These are phyloP conservation scores for Amphichorda felina DNA, from an alignment of 2,329 filamentous ascomycete species.

Conservation along the genomic window DNA sequence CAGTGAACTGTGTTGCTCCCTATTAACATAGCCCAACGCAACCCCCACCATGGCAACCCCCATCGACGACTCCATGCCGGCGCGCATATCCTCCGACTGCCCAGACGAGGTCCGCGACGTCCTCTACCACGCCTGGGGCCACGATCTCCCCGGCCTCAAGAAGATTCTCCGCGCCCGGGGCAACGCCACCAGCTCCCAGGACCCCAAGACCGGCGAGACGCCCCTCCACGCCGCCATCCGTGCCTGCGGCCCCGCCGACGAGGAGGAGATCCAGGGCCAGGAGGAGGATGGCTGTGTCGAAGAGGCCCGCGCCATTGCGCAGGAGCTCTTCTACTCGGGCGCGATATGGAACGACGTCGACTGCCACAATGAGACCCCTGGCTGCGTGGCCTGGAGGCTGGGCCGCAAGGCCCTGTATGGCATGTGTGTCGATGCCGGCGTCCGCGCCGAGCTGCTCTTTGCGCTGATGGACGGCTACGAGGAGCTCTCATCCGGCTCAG, in stretches of 20 bases:
- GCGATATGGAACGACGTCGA: conserved; percentile 98
- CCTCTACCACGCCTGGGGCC: conserved; percentile 42
- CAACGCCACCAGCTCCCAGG: conserved; percentile 65
- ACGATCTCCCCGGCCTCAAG: conserved; percentile 55
- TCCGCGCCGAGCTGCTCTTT: conserved; percentile 80
- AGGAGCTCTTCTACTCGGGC: conserved; percentile 71
- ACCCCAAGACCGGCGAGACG: conserved; percentile 73
- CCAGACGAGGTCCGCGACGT: conserved; percentile 37
- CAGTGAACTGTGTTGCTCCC: no score
- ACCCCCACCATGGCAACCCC: conserved; percentile 10
- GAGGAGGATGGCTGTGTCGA: conserved; percentile 34
- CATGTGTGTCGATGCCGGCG: conserved; percentile 77
- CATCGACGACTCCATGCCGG: conserved; percentile 36
- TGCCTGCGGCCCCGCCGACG: conserved; percentile 42
- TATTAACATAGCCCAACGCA: no score
- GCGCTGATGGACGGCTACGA: conserved; percentile 75
- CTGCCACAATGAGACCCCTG: conserved; percentile 75
- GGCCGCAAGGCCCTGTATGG: conserved; percentile 64
- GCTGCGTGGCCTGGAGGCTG: conserved; percentile 66
- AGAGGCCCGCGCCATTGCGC: conserved; percentile 55
- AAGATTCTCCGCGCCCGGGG: conserved; percentile 54
- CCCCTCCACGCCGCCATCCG: conserved; percentile 85
- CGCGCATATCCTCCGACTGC: conserved; percentile 41
- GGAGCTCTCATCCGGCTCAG: conserved; percentile 47
- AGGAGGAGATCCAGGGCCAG: conserved; percentile 11